Conservation (phyloP, 345 rosid genomes). For the Brassica juncea region DNA sequence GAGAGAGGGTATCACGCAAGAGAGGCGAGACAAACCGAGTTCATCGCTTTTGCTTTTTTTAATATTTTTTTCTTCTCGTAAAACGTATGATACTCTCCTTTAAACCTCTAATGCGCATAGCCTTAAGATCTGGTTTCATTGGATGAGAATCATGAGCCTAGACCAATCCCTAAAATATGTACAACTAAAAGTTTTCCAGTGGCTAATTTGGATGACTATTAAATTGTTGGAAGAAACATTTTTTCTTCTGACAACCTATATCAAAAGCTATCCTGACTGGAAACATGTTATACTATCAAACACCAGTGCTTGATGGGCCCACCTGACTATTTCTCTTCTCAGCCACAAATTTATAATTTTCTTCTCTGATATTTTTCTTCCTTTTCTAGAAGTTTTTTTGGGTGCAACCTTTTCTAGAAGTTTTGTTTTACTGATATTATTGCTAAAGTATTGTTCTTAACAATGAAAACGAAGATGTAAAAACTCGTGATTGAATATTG, state of each 20-base stretch:
- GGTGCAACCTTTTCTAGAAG: background rate
- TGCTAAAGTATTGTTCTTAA: constrained; percentile 16
- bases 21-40: no score
- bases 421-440: background rate
- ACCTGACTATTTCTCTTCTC: constrained; percentile 14
- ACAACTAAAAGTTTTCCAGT: background rate
- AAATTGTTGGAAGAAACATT: background rate
- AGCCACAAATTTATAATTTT: constrained; percentile 6
- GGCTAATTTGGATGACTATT: background rate
- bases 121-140: background rate
- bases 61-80: no score
- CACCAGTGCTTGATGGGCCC: constrained; percentile 14
- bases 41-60: no score
- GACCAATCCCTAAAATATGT: background rate
- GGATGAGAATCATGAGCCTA: background rate
- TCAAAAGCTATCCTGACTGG: background rate
- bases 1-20: no score
- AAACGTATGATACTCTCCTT: no score
- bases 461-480: background rate
- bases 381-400: background rate
- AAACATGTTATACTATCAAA: constrained; percentile 10
- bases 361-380: background rate
- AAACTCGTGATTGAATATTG: background rate
- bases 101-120: no score
- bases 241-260: background rate